Percentiles rank a stretch among this genome's conserved stretches.
Evolutionary conservation across 2,329 filamentous ascomycete species (phyloP).

Genomic region (Esteya vermicola): DNA sequence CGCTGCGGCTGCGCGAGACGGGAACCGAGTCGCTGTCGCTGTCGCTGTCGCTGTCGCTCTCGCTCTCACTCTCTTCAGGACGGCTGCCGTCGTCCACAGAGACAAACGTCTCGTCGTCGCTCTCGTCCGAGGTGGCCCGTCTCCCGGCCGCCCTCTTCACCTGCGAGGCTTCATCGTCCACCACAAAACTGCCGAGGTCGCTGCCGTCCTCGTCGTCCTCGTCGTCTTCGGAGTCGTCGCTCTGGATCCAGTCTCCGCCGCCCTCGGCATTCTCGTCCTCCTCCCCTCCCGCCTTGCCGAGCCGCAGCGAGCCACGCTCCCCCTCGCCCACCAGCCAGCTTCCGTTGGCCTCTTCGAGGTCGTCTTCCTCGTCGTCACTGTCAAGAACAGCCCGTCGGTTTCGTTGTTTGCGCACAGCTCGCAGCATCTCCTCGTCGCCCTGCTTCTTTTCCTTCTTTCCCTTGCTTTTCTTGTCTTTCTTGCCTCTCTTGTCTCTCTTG

Average conservation of each 20-base stretch:
- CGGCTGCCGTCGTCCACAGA: neutral
- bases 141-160: too few relatives aligned
- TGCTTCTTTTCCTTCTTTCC: slow-evolving; percentile 24
- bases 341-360: slow-evolving; percentile 33
- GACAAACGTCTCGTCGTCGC: neutral
- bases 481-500: slow-evolving; percentile 19
- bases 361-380: slow-evolving; percentile 42
- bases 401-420: slow-evolving; percentile 21
- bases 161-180: too few relatives aligned
- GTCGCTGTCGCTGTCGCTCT: neutral
- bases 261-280: slow-evolving; percentile 62
- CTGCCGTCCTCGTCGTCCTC: slow-evolving; percentile 41
- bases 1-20: too few relatives aligned
- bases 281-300: slow-evolving; percentile 70
- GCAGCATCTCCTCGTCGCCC: slow-evolving; percentile 15
- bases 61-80: neutral
- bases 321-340: slow-evolving; percentile 68
- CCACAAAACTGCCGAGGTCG: slow-evolving; percentile 40
- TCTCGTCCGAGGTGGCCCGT: slow-evolving; percentile 8
- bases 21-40: slow-evolving; percentile 9
- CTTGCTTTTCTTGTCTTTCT: slow-evolving; percentile 21
- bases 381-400: slow-evolving; percentile 46
- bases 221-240: slow-evolving; percentile 50
- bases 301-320: slow-evolving; percentile 42
- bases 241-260: slow-evolving; percentile 63